Percentiles rank a stretch among this genome's conserved stretches.
phyloP scores from a whole-genome alignment of 2,329 filamentous ascomycete genomes.

The Alternaria burnsii region DNA sequence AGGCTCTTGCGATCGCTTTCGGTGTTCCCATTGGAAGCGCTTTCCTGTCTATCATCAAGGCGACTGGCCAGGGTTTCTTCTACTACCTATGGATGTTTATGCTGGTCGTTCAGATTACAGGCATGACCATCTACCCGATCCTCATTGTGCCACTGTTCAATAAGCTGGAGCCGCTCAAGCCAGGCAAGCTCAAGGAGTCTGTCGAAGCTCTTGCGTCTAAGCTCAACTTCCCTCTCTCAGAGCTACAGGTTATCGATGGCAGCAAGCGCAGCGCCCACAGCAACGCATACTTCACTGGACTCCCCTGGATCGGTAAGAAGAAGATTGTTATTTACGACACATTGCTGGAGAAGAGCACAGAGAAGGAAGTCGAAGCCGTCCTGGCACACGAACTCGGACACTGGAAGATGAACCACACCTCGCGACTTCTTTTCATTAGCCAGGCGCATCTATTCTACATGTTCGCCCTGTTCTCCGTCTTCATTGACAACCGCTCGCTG shows the following conservation, averaged over 20 bases:
- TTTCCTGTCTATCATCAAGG: conserved; percentile 92
- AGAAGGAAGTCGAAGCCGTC: conserved; percentile 92
- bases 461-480: conserved; percentile 94
- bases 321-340: conserved; percentile 99
- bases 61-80: conserved; percentile 94
- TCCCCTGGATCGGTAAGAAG: conserved; percentile 90
- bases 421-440: conserved; percentile 81
- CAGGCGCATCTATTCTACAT: conserved; percentile 95
- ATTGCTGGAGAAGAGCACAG: conserved; percentile 91
- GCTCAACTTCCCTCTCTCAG: conserved; percentile 89
- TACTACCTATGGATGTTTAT: conserved; percentile 97
- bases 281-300: conserved; percentile 95
- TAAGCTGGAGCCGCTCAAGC: conserved; percentile 91
- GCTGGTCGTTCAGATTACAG: conserved; percentile 87
- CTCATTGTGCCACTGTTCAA: conserved; percentile 96
- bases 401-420: conserved; percentile 96
- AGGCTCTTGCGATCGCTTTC: conserved; percentile 80
- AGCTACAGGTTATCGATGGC: conserved; percentile 93
- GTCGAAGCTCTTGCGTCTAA: conserved; percentile 85
- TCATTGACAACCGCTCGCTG: conserved; percentile 92
- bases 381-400: conserved; percentile 95
- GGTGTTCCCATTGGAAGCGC: conserved; percentile 88
- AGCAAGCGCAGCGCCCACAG: conserved; percentile 88
- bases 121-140: conserved; percentile 95
- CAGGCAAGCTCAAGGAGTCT: conserved; percentile 84